Evolutionary conservation across 2,329 filamentous ascomycete species (phyloP).

Genomic region (Cordyceps fumosorosea): DNA sequence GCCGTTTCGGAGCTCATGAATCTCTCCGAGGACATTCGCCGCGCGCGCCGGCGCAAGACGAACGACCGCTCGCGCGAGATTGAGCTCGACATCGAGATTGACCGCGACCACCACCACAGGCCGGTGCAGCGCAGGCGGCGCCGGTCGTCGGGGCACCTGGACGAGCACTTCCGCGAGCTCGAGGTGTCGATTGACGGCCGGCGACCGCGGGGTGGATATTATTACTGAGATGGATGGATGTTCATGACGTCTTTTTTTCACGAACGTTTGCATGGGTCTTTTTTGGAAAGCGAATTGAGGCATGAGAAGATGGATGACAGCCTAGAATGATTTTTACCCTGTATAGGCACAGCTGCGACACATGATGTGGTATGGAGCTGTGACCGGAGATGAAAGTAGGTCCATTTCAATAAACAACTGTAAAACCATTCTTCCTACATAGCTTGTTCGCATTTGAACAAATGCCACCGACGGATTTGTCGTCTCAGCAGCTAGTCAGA

Average conservation of each 20-base stretch:
- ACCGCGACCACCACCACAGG: neutral
- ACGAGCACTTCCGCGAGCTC: constrained; percentile 7
- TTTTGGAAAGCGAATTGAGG: neutral
- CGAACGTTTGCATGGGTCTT: neutral
- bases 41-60: neutral
- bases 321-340: neutral
- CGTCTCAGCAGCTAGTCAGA: no score
- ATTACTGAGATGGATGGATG: neutral
- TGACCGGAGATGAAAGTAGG: no score
- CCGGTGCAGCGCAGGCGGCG: neutral
- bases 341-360: no score
- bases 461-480: no score
- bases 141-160: constrained; percentile 4
- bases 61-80: neutral
- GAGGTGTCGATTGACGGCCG: constrained; percentile 5
- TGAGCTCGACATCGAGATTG: constrained; percentile 13
- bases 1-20: constrained; percentile 6
- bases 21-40: constrained; percentile 1
- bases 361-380: no score
- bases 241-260: neutral
- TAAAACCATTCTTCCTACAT: no score
- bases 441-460: no score
- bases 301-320: neutral
- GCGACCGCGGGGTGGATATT: neutral
- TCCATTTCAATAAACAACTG: no score